These are phyloP conservation scores for Mitragyna speciosa DNA, from an alignment of 257 asterid species.

Conservation along the genomic window DNA sequence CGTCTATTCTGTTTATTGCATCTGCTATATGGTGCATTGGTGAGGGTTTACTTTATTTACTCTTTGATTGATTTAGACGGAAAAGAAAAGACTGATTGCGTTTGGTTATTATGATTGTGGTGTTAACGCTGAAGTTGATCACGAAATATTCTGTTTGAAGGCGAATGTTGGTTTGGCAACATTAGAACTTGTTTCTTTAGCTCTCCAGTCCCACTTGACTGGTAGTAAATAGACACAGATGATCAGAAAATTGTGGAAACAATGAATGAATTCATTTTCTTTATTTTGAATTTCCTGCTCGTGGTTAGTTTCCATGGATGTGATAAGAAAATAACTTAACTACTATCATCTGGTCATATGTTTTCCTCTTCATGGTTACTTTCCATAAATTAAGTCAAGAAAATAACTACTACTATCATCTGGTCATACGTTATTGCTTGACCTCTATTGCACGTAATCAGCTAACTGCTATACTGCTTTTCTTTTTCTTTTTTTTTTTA, in stretches of 20 bases:
- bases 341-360: background rate
- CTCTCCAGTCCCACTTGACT: background rate
- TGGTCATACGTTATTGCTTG: background rate
- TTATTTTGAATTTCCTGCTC: background rate
- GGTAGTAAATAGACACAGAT: background rate
- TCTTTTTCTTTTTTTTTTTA: background rate
- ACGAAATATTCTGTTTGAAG: background rate
- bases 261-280: background rate
- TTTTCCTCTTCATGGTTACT: background rate
- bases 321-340: background rate
- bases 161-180: background rate
- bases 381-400: background rate
- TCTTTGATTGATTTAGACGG: background rate
- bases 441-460: background rate
- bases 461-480: background rate
- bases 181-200: background rate
- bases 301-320: background rate
- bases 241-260: background rate
- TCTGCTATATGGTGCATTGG: slow-evolving; percentile 84
- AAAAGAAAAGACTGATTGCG: background rate
- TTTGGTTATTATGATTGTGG: background rate
- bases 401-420: background rate
- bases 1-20: slow-evolving; percentile 74
- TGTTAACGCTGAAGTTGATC: background rate
- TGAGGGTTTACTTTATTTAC: slow-evolving; percentile 13